phyloP scores from a whole-genome alignment of 805 yeast species.

The Suhomyces canberraensis region DNA sequence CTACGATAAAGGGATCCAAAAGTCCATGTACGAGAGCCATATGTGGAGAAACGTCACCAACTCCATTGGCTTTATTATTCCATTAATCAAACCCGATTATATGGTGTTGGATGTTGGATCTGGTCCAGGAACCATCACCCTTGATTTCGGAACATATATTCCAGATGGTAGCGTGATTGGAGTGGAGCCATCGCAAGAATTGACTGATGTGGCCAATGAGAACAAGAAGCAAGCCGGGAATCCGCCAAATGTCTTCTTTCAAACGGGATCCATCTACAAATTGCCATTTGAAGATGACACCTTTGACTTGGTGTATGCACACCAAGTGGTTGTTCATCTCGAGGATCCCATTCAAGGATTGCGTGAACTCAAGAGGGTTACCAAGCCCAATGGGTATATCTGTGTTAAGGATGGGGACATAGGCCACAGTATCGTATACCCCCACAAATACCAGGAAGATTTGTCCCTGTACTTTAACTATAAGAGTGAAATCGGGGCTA shows the following conservation, averaged over 20 bases:
- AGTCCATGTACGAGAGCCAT: slow-evolving; percentile 25
- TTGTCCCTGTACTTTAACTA: neutral
- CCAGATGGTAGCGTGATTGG: slow-evolving; percentile 28
- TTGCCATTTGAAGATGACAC: slow-evolving; percentile 33
- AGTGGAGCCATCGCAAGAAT: slow-evolving; percentile 27
- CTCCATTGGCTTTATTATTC: slow-evolving; percentile 23
- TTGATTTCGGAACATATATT: slow-evolving; percentile 29
- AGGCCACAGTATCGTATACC: slow-evolving; percentile 14
- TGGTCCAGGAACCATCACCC: slow-evolving; percentile 42
- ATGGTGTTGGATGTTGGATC: slow-evolving; percentile 40
- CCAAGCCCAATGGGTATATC: slow-evolving; percentile 30
- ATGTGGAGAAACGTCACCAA: slow-evolving; percentile 32
- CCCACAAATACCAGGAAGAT: slow-evolving; percentile 6
- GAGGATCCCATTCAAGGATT: slow-evolving; percentile 31
- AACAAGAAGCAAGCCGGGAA: slow-evolving; percentile 5
- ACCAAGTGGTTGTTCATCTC: slow-evolving; percentile 38
- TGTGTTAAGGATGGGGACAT: slow-evolving; percentile 33
- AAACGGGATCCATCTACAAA: slow-evolving; percentile 26
- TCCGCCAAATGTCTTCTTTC: slow-evolving; percentile 17
- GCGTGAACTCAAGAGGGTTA: slow-evolving; percentile 34
- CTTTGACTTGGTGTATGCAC: slow-evolving; percentile 39
- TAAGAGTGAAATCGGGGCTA: slow-evolving; percentile 8
- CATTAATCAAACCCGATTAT: slow-evolving; percentile 21
- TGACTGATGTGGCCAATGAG: slow-evolving; percentile 23
- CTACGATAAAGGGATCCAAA: slow-evolving; percentile 21